Percentiles rank a stretch among this genome's conserved stretches.
Evolutionary conservation across 495 filamentous ascomycete species (phyloP).

Genomic region (Lineolata rhizophorae): DNA sequence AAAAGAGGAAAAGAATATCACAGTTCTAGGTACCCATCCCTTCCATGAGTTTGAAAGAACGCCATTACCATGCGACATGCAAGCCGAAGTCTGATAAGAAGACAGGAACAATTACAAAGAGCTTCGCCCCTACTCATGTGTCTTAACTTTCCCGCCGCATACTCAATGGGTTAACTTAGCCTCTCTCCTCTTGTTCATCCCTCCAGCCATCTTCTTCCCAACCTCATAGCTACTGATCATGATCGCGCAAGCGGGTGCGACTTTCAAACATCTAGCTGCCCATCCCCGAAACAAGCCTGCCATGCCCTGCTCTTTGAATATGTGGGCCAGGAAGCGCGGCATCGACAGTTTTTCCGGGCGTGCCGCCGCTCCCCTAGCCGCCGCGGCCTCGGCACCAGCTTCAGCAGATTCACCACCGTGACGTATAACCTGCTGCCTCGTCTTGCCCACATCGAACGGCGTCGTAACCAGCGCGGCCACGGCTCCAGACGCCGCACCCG

Average conservation of each 20-base stretch:
- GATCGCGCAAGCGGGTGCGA: constrained; percentile 93
- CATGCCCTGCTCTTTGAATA: constrained; percentile 65
- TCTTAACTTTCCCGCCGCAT: too few relatives aligned
- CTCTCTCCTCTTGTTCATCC: constrained; percentile 45
- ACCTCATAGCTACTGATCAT: constrained; percentile 98
- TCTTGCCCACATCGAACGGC: constrained; percentile 96
- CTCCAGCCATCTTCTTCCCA: constrained; percentile 68
- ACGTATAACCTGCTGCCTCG: constrained; percentile 61
- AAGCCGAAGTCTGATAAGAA: too few relatives aligned
- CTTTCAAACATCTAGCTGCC: constrained; percentile 78
- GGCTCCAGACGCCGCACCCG: constrained; percentile 61
- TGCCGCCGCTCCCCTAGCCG: constrained; percentile 10
- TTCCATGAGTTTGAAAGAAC: too few relatives aligned
- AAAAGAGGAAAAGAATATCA: too few relatives aligned
- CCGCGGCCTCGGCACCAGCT: constrained; percentile 7
- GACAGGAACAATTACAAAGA: too few relatives aligned
- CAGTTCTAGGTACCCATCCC: too few relatives aligned
- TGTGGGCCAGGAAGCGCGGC: constrained; percentile 62
- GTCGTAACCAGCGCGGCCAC: constrained; percentile 79
- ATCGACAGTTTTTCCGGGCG: constrained; percentile 54
- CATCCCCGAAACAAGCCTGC: constrained; percentile 74
- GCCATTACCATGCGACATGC: too few relatives aligned
- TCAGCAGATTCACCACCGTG: constrained; percentile 24
- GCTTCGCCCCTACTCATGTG: too few relatives aligned
- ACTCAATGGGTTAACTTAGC: too few relatives aligned